Conservation (phyloP, 495 filamentous ascomycete genomes). For the Haplographium delicatum region DNA sequence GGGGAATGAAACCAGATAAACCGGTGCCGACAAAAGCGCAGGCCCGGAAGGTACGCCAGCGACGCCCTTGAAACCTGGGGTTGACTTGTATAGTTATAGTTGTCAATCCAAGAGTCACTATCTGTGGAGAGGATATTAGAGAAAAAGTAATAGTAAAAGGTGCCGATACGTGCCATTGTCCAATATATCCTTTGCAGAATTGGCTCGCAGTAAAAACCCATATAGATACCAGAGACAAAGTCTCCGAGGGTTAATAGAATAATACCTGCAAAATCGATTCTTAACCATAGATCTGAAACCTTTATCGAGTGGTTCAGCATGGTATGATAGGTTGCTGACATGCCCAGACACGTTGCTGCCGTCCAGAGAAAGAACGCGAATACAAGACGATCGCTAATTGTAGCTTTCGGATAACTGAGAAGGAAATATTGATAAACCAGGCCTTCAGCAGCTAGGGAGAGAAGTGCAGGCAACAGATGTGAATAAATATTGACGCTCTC, state of each 20-base stretch:
- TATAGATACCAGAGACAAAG: slow-evolving; percentile 46
- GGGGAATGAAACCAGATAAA: slow-evolving; percentile 41
- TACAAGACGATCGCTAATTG: slow-evolving; percentile 31
- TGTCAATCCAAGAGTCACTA: slow-evolving; percentile 38
- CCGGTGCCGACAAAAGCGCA: slow-evolving; percentile 41
- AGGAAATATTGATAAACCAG: slow-evolving; percentile 29
- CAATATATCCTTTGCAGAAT: slow-evolving; percentile 38
- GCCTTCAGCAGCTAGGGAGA: slow-evolving; percentile 25
- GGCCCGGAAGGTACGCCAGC: slow-evolving; percentile 32
- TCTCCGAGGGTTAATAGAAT: slow-evolving; percentile 39
- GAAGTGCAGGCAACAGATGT: slow-evolving; percentile 33
- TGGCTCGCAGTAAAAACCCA: slow-evolving; percentile 44
- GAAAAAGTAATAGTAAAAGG: slow-evolving; percentile 63
- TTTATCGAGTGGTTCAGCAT: slow-evolving; percentile 43
- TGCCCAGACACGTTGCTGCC: slow-evolving; percentile 33
- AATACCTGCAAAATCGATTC: slow-evolving; percentile 45
- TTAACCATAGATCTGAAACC: slow-evolving; percentile 36
- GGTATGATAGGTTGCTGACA: slow-evolving; percentile 44
- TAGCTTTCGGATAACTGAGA: slow-evolving; percentile 28
- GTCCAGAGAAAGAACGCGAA: slow-evolving; percentile 39
- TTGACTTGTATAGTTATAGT: slow-evolving; percentile 35
- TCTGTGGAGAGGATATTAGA: slow-evolving; percentile 68
- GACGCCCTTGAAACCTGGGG: slow-evolving; percentile 38
- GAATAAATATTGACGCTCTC: slow-evolving; percentile 42
- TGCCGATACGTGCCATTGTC: slow-evolving; percentile 49